phyloP scores from a whole-genome alignment of 768 basidiomycete species.

The Boletus rubropictus region DNA sequence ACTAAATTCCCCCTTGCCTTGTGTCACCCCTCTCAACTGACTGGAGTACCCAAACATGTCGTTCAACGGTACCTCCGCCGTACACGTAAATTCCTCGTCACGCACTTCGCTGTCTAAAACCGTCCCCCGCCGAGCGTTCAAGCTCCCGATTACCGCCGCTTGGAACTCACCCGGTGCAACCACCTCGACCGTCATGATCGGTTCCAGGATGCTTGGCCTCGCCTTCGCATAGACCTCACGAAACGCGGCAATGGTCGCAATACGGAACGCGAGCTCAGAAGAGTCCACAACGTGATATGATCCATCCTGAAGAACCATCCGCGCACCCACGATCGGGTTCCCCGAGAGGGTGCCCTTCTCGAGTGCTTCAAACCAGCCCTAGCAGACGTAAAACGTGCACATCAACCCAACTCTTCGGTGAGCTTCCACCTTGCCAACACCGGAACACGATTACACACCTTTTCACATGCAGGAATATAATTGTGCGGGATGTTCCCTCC shows the following conservation, averaged over 20 bases:
- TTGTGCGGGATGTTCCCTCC: conserved; percentile 87
- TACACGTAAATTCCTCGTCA: conserved; percentile 91
- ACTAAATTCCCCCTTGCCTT: conserved; percentile 90
- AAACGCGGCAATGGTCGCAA: conserved; percentile 89
- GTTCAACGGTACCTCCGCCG: conserved; percentile 89
- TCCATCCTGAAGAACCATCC: conserved; percentile 88
- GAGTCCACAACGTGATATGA: conserved; percentile 93
- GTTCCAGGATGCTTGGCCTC: conserved; percentile 81
- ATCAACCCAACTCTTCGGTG: not conserved
- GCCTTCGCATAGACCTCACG: conserved; percentile 79
- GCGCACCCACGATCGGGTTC: conserved; percentile 78
- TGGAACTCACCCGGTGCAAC: conserved; percentile 97
- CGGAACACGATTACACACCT: conserved; percentile 43
- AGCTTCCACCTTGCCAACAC: not conserved
- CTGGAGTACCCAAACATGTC: conserved; percentile 99
- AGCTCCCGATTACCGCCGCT: conserved; percentile 86
- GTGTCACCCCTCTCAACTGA: conserved; percentile 87
- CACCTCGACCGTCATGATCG: conserved; percentile 98
- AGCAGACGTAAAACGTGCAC: not conserved
- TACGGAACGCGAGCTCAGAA: conserved; percentile 90
- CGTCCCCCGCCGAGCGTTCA: conserved; percentile 88
- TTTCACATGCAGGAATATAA: conserved; percentile 93
- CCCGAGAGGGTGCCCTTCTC: conserved; percentile 89
- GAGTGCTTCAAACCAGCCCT: conserved; percentile 94
- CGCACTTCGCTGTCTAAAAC: conserved; percentile 95